Base-by-base conservation (phyloP, 495 filamentous ascomycete genomes). In the Staphylotrichum longicolle region DNA sequence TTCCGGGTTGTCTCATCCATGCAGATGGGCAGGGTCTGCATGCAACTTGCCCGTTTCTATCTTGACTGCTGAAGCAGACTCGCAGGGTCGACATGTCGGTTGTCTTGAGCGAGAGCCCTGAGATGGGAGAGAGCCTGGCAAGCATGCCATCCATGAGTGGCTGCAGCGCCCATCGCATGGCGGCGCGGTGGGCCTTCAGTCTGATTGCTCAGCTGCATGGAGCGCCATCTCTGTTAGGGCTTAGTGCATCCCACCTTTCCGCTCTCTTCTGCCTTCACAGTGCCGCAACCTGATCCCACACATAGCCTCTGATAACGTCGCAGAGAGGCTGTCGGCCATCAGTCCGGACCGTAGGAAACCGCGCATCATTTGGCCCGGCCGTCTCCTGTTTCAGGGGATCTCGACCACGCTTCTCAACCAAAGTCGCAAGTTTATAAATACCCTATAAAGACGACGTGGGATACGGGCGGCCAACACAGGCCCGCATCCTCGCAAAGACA, bases 151-250 rank as follows among this genome's bases (percentile, higher is more conserved):
- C 15, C 33, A 41, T 32, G 58, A 58, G 20, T 49, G 45, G 39
- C 48, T 59, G 63, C 48, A 56, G 49, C 45, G 51, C 37, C 47
- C 64, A 42, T 64, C 57, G 61, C 63, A 61, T 62, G 54, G 62
- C 61, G 40, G 62, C 63, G 61, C 63, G 63, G 37, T 61, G 61
- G 54, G 61, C 42, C 57, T 54, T 69, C 54, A 34, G 53, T 70
- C 65, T 72, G 63, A 72, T 70, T 72, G 69, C 41, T 63, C 69
- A 66, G 65, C 53, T 51, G 8, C 60, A 57, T 48, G 30, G 35
- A 52, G 33, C 60, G 42, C 63, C 52, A 68, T 70, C 47, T 63
- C 61, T 39, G 12, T 63, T 48, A 20, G 11, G 58, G 63, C 32
- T 20, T 68, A 66, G 65, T 57, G 58, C 46, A 14, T 50, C 51